Base-by-base conservation (phyloP, 257 asterid species). In the Eucommia ulmoides region DNA sequence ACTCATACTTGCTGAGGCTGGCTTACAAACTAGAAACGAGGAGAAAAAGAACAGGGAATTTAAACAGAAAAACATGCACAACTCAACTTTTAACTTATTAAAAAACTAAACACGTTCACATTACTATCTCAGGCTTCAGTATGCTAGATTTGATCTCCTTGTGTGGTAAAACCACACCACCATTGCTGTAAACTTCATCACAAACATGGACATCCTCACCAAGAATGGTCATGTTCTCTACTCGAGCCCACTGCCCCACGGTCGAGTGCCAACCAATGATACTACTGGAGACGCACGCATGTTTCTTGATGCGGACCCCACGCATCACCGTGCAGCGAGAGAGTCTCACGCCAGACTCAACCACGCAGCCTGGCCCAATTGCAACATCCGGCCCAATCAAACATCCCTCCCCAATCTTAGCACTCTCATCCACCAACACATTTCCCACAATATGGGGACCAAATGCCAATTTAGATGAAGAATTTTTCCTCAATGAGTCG, bases 191-290 rank as follows among this genome's bases (percentile, higher is more conserved):
- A 41, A 41, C 19, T 41, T 41, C 47, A 41, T 41, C 47, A 41
- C 47, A 41, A 5, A 41, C 20, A 17, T 41, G 47, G 5, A 41
- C 47, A 41, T 41, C 47, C 19, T 41, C 47, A 4, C 47, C 47
- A 6, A 41, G 19, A 1, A 41, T 17, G 47, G 47, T 41, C 47
- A 41, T 41, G 83, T 86, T 38, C 74, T 83, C 96, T 57, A 80
- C 87, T 0, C 96, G 84, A 50, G 96, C 89, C 96, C 96, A 83
- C 69, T 75, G 80, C 9, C 94, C 96, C 10, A 86, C 82, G 0
- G 94, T 86, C 0, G 96, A 86, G 73, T 86, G 96, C 96, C 96
- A 86, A 7, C 96, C 96, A 1, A 86, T 81, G 22, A 86, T 86
- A 62, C 96, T 83, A 23, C 87, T 59, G 11, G 93, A 74, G 53